Evolutionary conservation across 2,329 filamentous ascomycete species (phyloP), one percentile per base, ranked within the genome.

Genomic region (Zymoseptoria crescenta): DNA sequence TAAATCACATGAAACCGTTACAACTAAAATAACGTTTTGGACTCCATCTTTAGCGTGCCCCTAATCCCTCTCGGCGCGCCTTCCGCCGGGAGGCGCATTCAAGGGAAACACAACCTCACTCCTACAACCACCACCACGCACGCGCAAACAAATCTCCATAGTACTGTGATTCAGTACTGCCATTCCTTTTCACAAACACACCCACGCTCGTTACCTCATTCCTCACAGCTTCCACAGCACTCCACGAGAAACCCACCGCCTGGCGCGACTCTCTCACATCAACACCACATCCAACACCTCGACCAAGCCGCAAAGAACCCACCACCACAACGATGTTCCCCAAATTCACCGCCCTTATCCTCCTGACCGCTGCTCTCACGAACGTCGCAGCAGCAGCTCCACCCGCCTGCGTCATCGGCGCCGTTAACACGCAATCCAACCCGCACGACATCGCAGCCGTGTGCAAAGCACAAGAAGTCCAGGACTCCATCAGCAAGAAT

Each of bases 351-450:
- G 16, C 10, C 35, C 35, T 41, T 10, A n/a, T 5, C 35, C 35
- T 45, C 13, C 1, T 13, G 13, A 7, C 35, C 35, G 13, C n/a
- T 13, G 4, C 13, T 7, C 16, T n/a, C 35, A 6, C 35, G 5
- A 7, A 76, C 57, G 69, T 76, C 59, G 73, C 73, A 59, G 72
- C 74, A 58, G 72, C 74, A n/a, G 66, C 74, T 28, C 76, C 80
- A 52, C 79, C 79, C 28, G 77, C 77, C 56, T 83, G 80, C 69
- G 72, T 83, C 52, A 72, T 82, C 51, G 73, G 72, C 49, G 79
- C 77, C 45, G 74, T 82, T 64, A 79, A 79, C 68, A 69, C 67
- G 10, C 67, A 70, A 55, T 58, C 59, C n/a, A 65, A 73, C 55
- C 72, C 72, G 10, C 59, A 63, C 49, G 67, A 72, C 57, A 63